A percentile compares a stretch with the other conserved stretches of the same genome.
These are phyloP conservation scores for Alternaria brassicae DNA, from an alignment of 2,329 filamentous ascomycete species.

Conservation along the genomic window DNA sequence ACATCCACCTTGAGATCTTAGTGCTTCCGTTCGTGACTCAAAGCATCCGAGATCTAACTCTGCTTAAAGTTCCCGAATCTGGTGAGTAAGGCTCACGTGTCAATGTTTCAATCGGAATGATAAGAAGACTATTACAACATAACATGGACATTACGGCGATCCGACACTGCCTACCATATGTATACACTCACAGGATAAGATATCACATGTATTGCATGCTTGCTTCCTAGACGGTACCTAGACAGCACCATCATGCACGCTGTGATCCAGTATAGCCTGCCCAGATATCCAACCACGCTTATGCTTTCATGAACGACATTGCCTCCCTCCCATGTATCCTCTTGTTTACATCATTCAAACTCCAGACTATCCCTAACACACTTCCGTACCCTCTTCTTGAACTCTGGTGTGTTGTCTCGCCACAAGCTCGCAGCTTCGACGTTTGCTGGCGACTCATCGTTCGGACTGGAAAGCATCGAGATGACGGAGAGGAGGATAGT, in stretches of 20 bases:
- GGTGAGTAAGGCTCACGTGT: too few relatives aligned
- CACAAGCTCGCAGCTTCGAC: slow-evolving; percentile 97
- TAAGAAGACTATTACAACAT: too few relatives aligned
- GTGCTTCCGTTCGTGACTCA: not conserved
- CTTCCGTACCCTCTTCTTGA: slow-evolving; percentile 83
- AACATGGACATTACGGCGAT: too few relatives aligned
- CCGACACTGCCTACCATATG: too few relatives aligned
- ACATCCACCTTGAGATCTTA: not conserved
- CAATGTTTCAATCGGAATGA: too few relatives aligned
- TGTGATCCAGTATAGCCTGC: not conserved
- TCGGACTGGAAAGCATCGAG: slow-evolving; percentile 97
- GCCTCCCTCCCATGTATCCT: not conserved
- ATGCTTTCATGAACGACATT: slow-evolving; percentile 10
- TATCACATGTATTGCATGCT: not conserved
- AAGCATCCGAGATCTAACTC: rapidly evolving
- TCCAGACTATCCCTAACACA: slow-evolving; percentile 69
- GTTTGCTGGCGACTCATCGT: slow-evolving; percentile 95
- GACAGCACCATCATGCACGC: slow-evolving; percentile 3
- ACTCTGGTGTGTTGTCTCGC: slow-evolving; percentile 82
- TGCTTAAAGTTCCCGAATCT: too few relatives aligned
- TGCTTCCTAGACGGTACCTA: not conserved
- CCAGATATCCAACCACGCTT: slow-evolving; percentile 9
- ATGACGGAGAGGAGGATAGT: slow-evolving; percentile 97
- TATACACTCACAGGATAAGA: too few relatives aligned
- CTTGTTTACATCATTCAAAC: slow-evolving; percentile 31